Conservation (phyloP, 306 rosid genomes). For the Begonia fuchsioides region DNA sequence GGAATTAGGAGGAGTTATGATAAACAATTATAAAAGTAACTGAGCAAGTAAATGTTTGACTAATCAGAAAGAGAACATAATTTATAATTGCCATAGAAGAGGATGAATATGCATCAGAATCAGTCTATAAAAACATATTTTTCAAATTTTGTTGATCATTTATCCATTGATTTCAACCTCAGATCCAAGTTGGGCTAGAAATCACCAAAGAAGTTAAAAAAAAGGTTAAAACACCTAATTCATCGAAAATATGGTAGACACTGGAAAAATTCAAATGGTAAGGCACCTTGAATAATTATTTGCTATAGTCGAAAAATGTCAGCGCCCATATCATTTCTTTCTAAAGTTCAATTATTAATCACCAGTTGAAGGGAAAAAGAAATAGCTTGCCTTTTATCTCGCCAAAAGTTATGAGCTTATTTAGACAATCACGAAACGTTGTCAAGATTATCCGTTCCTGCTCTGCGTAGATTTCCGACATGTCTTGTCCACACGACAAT, state of each 20-base stretch:
- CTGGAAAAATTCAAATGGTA: too few relatives aligned
- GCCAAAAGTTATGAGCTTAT: conserved; percentile 83
- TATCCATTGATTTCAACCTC: too few relatives aligned
- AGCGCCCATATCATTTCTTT: background rate
- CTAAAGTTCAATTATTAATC: background rate
- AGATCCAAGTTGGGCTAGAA: too few relatives aligned
- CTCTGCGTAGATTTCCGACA: conserved; percentile 64
- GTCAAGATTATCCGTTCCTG: conserved; percentile 78
- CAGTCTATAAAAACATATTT: too few relatives aligned
- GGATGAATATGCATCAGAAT: too few relatives aligned
- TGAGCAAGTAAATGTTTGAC: background rate
- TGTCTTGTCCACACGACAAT: conserved; percentile 59
- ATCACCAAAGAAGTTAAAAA: too few relatives aligned
- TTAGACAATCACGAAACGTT: conserved; percentile 73
- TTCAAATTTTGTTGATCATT: too few relatives aligned
- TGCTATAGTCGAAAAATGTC: background rate
- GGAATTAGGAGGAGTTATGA: conserved; percentile 7
- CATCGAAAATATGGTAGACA: too few relatives aligned
- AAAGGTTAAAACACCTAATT: too few relatives aligned
- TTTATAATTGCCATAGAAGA: too few relatives aligned
- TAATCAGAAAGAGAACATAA: background rate
- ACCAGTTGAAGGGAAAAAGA: conserved; percentile 7
- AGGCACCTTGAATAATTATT: too few relatives aligned
- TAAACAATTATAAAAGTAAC: background rate
- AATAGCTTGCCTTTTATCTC: conserved; percentile 79